phyloP scores from a whole-genome alignment of 257 asterid genomes.

The Echium plantagineum region DNA sequence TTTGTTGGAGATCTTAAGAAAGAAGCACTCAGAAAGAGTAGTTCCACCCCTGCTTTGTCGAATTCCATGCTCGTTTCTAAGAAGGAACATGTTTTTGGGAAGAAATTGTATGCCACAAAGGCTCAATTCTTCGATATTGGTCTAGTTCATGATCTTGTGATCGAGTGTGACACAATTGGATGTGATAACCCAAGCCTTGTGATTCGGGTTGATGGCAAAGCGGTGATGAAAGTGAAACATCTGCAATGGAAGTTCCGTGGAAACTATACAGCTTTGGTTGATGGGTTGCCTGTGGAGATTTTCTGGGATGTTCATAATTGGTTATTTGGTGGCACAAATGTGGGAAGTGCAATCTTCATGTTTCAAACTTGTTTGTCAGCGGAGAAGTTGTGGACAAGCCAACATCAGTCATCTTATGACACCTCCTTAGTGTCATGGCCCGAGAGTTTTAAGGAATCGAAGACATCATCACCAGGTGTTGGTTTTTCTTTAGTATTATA shows the following conservation, averaged over 20 bases:
- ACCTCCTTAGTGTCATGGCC: conserved; percentile 41
- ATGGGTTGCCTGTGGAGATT: conserved; percentile 81
- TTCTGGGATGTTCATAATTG: conserved; percentile 88
- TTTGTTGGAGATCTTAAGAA: conserved; percentile 65
- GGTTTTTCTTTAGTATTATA: conserved; percentile 64
- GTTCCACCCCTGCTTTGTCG: conserved; percentile 30
- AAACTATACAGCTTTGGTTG: conserved; percentile 53
- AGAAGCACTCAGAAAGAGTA: conserved; percentile 77
- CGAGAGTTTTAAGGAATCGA: conserved; percentile 34
- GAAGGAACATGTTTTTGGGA: conserved; percentile 66
- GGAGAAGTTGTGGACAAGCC: conserved; percentile 48
- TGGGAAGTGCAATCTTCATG: conserved; percentile 68
- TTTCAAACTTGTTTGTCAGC: conserved; percentile 56
- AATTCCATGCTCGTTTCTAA: conserved; percentile 48
- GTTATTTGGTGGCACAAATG: conserved; percentile 45
- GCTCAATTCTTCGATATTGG: conserved; percentile 66
- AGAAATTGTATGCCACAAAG: conserved; percentile 50
- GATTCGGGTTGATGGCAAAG: conserved; percentile 52
- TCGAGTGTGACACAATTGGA: conserved; percentile 48
- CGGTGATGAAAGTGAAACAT: conserved; percentile 67
- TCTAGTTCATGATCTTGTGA: conserved; percentile 52
- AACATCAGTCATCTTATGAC: conserved; percentile 20
- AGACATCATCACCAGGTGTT: conserved; percentile 37
- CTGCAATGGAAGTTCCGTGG: conserved; percentile 85
- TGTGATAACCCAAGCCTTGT: conserved; percentile 46